Percentiles rank a stretch among this genome's conserved stretches.
These are phyloP conservation scores for Pigoraptor vietnamica DNA, from an alignment of 78 protist species.

Conservation along the genomic window DNA sequence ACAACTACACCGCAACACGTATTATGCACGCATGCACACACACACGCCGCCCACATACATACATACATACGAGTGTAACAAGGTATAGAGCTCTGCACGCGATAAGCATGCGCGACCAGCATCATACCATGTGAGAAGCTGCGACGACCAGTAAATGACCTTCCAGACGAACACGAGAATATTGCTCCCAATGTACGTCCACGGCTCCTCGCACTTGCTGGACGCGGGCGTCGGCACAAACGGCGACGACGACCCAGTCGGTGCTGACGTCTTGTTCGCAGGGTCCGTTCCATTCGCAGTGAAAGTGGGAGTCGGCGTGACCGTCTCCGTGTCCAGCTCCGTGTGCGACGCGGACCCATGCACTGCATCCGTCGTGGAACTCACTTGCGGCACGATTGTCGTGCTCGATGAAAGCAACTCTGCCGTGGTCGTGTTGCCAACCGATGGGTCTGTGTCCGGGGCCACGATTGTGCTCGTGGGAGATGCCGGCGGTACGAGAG, in stretches of 20 bases:
- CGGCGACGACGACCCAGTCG: background rate
- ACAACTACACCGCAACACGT: too few species aligned
- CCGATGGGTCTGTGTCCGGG: too few species aligned
- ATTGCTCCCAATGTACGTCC: constrained; percentile 5
- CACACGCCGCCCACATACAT: constrained; percentile 20
- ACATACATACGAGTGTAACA: too few species aligned
- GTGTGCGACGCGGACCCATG: background rate
- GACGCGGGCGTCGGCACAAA: background rate
- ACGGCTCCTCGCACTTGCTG: background rate
- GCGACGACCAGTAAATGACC: background rate
- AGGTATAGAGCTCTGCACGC: too few species aligned
- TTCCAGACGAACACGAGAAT: constrained; percentile 17
- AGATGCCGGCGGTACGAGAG: too few species aligned
- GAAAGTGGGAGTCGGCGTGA: too few species aligned
- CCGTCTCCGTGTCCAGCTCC: too few species aligned
- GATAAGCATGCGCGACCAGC: too few species aligned
- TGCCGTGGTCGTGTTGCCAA: too few species aligned
- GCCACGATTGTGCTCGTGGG: background rate
- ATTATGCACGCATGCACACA: background rate
- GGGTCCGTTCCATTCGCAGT: too few species aligned
- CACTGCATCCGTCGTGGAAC: background rate
- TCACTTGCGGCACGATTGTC: too few species aligned
- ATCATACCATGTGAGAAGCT: background rate
- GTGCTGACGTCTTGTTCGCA: background rate
- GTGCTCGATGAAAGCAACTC: too few species aligned